Percentiles rank a stretch among this genome's conserved stretches.
phyloP scores from a whole-genome alignment of 2,329 filamentous ascomycete genomes.

The Fusarium veterinarium region DNA sequence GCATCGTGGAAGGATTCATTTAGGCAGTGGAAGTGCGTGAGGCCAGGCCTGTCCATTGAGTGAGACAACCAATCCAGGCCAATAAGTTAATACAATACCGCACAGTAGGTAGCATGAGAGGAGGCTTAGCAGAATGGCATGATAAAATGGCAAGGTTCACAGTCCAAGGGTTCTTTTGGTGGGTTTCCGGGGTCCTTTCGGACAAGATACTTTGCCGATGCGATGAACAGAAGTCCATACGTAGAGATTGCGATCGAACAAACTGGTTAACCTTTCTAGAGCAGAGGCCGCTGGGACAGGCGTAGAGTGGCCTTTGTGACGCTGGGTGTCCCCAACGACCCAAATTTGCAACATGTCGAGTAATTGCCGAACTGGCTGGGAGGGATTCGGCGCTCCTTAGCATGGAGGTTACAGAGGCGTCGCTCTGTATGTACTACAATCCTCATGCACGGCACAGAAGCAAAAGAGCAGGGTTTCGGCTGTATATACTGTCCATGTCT shows the following conservation, averaged over 20 bases:
- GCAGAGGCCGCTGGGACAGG: neutral
- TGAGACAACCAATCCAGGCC: slow-evolving; percentile 30
- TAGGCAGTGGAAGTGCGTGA: neutral
- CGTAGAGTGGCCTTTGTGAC: neutral
- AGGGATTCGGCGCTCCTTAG: slow-evolving; percentile 20
- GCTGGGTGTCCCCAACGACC: slow-evolving; percentile 10
- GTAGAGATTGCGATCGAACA: slow-evolving; percentile 5
- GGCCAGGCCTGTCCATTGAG: slow-evolving; percentile 13
- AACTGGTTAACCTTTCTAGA: neutral
- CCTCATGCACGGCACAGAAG: neutral
- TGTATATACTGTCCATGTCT: neutral
- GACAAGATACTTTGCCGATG: slow-evolving; percentile 16
- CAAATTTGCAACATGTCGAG: slow-evolving; percentile 10
- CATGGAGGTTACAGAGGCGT: slow-evolving; percentile 23
- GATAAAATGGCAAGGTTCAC: slow-evolving; percentile 12
- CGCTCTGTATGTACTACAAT: slow-evolving; percentile 7
- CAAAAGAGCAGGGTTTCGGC: neutral
- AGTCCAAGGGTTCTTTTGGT: slow-evolving; percentile 30
- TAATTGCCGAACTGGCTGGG: slow-evolving; percentile 10
- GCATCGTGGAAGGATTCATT: slow-evolving; percentile 12
- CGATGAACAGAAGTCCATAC: slow-evolving; percentile 17
- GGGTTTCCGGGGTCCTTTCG: slow-evolving; percentile 15
- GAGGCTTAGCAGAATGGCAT: slow-evolving; percentile 27
- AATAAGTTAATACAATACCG: neutral
- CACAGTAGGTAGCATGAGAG: slow-evolving; percentile 1